Evolutionary conservation across 306 rosid species (phyloP), one percentile per base, ranked within the genome.

Genomic region (Rosa multiflora): DNA sequence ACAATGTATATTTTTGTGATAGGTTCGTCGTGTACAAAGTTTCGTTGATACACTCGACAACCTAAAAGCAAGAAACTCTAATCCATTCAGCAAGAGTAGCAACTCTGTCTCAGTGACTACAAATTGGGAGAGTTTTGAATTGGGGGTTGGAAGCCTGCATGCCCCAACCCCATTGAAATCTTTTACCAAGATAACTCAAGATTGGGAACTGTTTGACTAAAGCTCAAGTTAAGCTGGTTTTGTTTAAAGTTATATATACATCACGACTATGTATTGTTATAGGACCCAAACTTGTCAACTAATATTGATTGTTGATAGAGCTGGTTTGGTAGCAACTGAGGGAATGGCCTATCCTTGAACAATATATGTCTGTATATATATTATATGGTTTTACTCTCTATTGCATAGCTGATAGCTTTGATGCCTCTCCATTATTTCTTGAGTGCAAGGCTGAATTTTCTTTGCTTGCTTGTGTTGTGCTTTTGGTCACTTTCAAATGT

Each of bases 1-100:
- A 37, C 73, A 49, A 37, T 43, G 18, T 29, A 70, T 74, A 42
- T 73, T 58, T 70, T 76, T 40, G 20, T 47, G 52, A 75, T 82
- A 92, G 96, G 96, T 92, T 46, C 76, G 80, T 59, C 91, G 96
- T 26, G 90, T 92, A 35, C 96, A 90, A 79, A 85, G 86, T 63
- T 86, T 85, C 11, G 92, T 84, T 6, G 92, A 90, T 67, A 79
- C 49, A 62, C 78, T 92, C 3, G 95, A 89, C 86, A 86, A 80
- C 32, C 69, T 92, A 8, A 92, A 89, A 87, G 90, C 75, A 37
- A 82, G 85, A 85, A 90, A 80, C 70, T 80, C 64, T 5, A 77
- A 68, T 83, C 73, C 86, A 10, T 74, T 75, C 52, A 72, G 81
- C 78, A 81, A 73, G 52, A 71, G 49, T 46, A 79, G 23, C 79